Evolutionary conservation across 2,329 filamentous ascomycete species (phyloP), one percentile per base, ranked within the genome.

Genomic region (Fusarium sp.): DNA sequence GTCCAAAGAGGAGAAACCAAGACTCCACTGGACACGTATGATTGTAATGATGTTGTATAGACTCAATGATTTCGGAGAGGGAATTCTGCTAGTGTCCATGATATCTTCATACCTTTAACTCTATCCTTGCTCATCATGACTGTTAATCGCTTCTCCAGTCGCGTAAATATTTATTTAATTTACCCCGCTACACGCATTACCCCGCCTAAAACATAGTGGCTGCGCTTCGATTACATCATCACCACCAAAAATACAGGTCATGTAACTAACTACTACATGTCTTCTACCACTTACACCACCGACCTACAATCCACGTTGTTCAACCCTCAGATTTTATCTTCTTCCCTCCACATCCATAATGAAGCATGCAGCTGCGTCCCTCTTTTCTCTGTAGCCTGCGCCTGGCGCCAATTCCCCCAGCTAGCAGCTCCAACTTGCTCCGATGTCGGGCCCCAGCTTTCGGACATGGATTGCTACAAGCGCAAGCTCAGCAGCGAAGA

Each of bases 361-460:
- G 85, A 86, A 85, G 85, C 77, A 89, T 88, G 86, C 82, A 80
- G 80, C 74, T 80, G 76, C 81, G 78, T 70, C 66, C 70, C 64
- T 57, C 57, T 39, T 63, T 60, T 61, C 63, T 70, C 66, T 69
- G 66, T 66, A 63, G 57, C 58, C 57, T 46, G 38, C 48, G 57
- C 52, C 47, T 61, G 35, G 61, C 62, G 55, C 56, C 65, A 53
- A 61, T 63, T 61, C 63, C 72, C 70, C 47, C 31, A 33, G 52
- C 37, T 50, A 46, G 45, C 29, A 32, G 46, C 44, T 23, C 52
- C 53, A 58, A 39, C 42, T 36, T 58, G 39, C 55, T 65, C 66
- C 65, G 65, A 63, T 65, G 58, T 61, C 66, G 67, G 58, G 51
- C 37, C 33, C 39, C 41, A 44, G 31, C 19, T 33, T 6, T 10